Base-by-base conservation (phyloP, 2,329 filamentous ascomycete species). In the Neoascochyta sp. region DNA sequence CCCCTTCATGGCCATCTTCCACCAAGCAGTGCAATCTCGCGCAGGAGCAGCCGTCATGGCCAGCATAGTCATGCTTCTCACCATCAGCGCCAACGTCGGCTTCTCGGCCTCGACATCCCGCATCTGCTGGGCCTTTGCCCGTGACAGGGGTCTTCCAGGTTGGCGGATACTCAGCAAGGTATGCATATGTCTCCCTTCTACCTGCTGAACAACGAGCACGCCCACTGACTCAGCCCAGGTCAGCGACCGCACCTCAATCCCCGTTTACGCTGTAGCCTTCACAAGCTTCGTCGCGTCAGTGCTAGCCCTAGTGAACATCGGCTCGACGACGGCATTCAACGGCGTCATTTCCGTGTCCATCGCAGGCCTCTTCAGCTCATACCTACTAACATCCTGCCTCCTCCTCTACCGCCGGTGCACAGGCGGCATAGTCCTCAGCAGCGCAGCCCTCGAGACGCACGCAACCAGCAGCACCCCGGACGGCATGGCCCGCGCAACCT, bases 301-400 rank as follows among this genome's bases (percentile, higher is more conserved):
- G 3, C 57, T 74, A 11, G 63, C 63, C 0, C 52, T 74, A 11
- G 67, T 74, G 49, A 71, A 72, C 41, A 64, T 75, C 34, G 70
- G 69, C 4, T 50, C 47, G 2, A 32, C 44, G 7, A 36, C 40
- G 4, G 54, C 49, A 3, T 58, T 57, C 42, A 53, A 49, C 24
- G 49, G 41, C 11, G 40, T 58, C 22, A 48, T 53, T n/a, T 54
- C 50, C 10, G 33, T 59, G 5, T 39, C 43, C 7, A 48, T 57
- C n/a, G 48, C 43, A 1, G 50, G 50, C 3, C 34, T 57, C 10
- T 56, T 50, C 28, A 36, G 41, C 1, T 54, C 51, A 2, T 57
- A 57, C 39, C 37, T 59, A 0, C 29, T 59, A 7, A 44, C 44
- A 0, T 31, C 41, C 1, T 29, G 19, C 3, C 43, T 59, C 0